Percentiles rank a stretch among this genome's conserved stretches.
These are phyloP conservation scores for Hypoxylon rickii DNA, from an alignment of 495 filamentous ascomycete species.

Conservation along the genomic window DNA sequence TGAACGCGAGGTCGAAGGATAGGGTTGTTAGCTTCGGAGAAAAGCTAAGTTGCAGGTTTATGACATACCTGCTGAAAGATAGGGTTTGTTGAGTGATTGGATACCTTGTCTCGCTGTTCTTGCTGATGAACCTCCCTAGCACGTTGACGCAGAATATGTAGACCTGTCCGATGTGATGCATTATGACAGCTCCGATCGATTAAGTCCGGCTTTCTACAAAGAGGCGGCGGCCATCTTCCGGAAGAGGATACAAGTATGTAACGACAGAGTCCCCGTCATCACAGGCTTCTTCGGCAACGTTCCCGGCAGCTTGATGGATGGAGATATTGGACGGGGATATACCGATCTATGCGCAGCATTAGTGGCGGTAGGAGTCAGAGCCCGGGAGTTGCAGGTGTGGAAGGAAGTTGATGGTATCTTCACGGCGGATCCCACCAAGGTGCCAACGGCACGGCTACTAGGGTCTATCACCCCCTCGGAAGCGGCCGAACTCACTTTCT, in stretches of 20 bases:
- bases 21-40: conserved; percentile 91
- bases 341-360: conserved; percentile 88
- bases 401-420: conserved; percentile 94
- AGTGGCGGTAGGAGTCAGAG: conserved; percentile 75
- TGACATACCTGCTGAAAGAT: conserved; percentile 80
- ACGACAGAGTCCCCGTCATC: conserved; percentile 72
- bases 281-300: conserved; percentile 91
- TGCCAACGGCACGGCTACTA: conserved; percentile 79
- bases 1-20: conserved; percentile 82
- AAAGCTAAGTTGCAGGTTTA: conserved; percentile 86
- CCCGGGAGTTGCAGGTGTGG: conserved; percentile 86
- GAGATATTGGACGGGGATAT: conserved; percentile 81
- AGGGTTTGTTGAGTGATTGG: conserved; percentile 31
- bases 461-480: conserved; percentile 81
- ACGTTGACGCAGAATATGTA: conserved; percentile 82
- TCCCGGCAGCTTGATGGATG: conserved; percentile 75
- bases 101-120: background rate
- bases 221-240: conserved; percentile 65
- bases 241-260: conserved; percentile 70
- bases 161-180: conserved; percentile 79
- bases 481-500: conserved; percentile 89
- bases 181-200: conserved; percentile 60
- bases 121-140: conserved; percentile 43
- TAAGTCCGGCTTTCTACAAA: conserved; percentile 82
- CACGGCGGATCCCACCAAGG: conserved; percentile 85